A percentile compares a stretch with the other conserved stretches of the same genome.
phyloP scores from a whole-genome alignment of 805 yeast genomes.

The Cyberlindnera euphorbiiphila region DNA sequence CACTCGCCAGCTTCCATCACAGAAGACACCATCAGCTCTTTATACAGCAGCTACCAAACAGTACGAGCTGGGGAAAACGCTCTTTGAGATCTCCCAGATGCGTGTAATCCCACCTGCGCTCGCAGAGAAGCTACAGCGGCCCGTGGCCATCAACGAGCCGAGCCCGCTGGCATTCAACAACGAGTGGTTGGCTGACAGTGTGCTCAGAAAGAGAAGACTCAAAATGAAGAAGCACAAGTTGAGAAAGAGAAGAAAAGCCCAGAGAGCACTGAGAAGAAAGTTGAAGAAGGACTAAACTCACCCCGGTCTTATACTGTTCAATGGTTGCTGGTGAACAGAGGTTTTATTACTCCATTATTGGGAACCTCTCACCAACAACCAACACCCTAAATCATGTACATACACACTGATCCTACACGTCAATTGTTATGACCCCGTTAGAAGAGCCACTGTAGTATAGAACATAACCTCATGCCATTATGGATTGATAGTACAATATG shows the following conservation, averaged over 20 bases:
- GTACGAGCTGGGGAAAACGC: constrained; percentile 8
- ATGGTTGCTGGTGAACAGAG: no score
- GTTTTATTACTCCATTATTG: no score
- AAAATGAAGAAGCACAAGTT: constrained; percentile 98
- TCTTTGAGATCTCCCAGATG: constrained; percentile 18
- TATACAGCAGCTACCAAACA: constrained; percentile 11
- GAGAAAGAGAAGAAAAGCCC: constrained; percentile 94
- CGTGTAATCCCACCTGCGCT: constrained; percentile 21
- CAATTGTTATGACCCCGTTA: constrained; percentile 1
- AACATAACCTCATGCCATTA: constrained; percentile 48
- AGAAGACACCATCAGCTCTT: constrained; percentile 5
- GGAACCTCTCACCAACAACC: no score
- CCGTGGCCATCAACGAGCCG: constrained; percentile 5
- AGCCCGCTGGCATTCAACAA: constrained; percentile 5
- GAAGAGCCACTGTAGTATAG: no score
- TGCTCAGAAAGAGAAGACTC: constrained; percentile 78
- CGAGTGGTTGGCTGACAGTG: constrained; percentile 49
- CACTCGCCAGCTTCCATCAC: constrained; percentile 9
- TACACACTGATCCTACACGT: constrained; percentile 3
- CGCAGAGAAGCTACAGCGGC: constrained; percentile 22
- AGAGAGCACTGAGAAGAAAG: constrained; percentile 75
- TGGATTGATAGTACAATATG: constrained; percentile 55
- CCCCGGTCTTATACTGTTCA: neutral
- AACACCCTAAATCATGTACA: neutral
- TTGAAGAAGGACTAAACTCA: constrained; percentile 25